Base-by-base conservation (phyloP, 495 filamentous ascomycete genomes). In the Tetracladium setigerum region DNA sequence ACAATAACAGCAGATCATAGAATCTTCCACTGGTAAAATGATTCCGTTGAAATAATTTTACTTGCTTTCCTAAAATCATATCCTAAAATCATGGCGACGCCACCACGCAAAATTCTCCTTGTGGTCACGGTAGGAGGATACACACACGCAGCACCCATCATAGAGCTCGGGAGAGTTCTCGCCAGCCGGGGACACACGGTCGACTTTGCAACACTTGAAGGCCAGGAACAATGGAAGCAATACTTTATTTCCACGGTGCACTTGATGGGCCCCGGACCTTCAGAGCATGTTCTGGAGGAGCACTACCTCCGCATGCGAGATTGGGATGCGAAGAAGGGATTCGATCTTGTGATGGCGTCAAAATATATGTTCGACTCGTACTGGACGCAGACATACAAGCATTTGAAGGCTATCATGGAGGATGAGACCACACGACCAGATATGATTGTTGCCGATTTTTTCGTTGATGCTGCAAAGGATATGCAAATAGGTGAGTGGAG, bases 381-480 rank as follows among this genome's bases (percentile, higher is more conserved):
- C 56, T 70, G 67, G 67, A 55, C 67, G 27, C 49, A 60, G 18
- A 64, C 56, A 10, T 70, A 70, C 45, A 30, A 27, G 27, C 39
- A 46, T 17, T 56, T 70, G 14, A 59, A 59, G 19, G 45, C 58
- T 0, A 49, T 63, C 18, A 24, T 16, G 14, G n/a, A 30, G 16
- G 41, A 34, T 30, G 40, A 52, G 2, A 48, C 34, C 2, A 55
- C 40, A 27, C 55, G 55, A 15, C 67, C 64, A 4, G 55, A 58
- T 43, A 55, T 66, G 38, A 66, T 69, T 41, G 33, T 69, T 1
- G 60, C 62, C 4, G 67, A 71, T 34, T 67, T 63, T 53, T 62
- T 66, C 32, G 59, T 64, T 24, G 66, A 68, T 15, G 67, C 65
- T 0, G 63, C 55, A 12, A 54, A 59, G 30, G 67, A 68, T 42